phyloP scores from a whole-genome alignment of 805 yeast species.

The Schwanniomyces sp. region DNA sequence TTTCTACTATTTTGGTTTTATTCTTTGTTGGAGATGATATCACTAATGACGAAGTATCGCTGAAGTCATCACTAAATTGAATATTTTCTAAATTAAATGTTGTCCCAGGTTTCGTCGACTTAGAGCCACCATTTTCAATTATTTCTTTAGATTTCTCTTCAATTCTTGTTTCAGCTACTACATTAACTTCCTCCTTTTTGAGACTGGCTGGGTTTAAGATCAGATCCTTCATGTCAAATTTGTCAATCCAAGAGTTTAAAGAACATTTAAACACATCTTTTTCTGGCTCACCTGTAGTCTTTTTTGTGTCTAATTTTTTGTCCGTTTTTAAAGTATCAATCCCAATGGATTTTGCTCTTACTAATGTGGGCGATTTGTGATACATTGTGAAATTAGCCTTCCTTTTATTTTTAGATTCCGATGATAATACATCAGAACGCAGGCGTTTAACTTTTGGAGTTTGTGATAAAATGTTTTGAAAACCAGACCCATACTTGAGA shows the following conservation, averaged over 20 bases:
- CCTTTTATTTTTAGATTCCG: conserved; percentile 14
- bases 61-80: conserved; percentile 14
- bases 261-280: conserved; percentile 3
- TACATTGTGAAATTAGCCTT: conserved; percentile 8
- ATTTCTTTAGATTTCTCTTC: neutral
- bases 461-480: conserved; percentile 26
- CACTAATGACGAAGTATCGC: conserved; percentile 7
- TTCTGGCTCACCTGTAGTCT: neutral
- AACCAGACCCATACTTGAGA: conserved; percentile 42
- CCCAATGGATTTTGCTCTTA: conserved; percentile 39
- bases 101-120: neutral
- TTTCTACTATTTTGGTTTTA: neutral
- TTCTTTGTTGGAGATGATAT: neutral
- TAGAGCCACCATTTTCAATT: neutral
- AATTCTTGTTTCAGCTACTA: neutral
- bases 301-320: neutral
- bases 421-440: conserved; percentile 25
- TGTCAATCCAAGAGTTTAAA: conserved; percentile 29
- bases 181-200: neutral
- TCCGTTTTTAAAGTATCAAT: conserved; percentile 4
- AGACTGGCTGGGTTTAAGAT: conserved; percentile 18
- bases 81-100: conserved; percentile 2
- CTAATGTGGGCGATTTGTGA: conserved; percentile 30
- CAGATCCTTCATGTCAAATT: conserved; percentile 18
- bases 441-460: conserved; percentile 38